Conservation (phyloP, 768 basidiomycete genomes). For the Cystofilobasidium bisporidii region DNA sequence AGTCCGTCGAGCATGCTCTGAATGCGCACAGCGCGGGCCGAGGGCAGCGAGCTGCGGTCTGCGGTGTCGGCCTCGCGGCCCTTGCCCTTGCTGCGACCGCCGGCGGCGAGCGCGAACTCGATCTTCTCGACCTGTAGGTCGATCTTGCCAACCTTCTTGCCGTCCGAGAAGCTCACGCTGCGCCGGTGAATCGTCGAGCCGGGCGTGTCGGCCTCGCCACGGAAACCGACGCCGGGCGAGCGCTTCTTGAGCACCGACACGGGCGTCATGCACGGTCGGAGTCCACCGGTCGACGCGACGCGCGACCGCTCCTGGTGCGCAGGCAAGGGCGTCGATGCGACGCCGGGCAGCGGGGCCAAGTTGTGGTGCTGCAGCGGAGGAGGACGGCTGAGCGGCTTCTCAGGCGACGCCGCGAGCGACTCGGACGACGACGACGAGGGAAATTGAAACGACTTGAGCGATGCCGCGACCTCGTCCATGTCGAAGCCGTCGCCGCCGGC, state of each 20-base stretch:
- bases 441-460: slow-evolving; percentile 28
- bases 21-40: slow-evolving; percentile 68
- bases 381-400: neutral
- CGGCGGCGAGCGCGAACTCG: slow-evolving; percentile 12
- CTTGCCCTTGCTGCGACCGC: slow-evolving; percentile 15
- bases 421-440: slow-evolving; percentile 16
- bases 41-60: slow-evolving; percentile 43
- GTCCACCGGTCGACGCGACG: slow-evolving; percentile 14
- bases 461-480: slow-evolving; percentile 19
- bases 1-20: slow-evolving; percentile 67
- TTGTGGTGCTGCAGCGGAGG: slow-evolving; percentile 14
- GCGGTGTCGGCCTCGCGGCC: slow-evolving; percentile 35
- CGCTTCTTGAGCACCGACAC: slow-evolving; percentile 28
- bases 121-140: slow-evolving; percentile 47
- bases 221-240: slow-evolving; percentile 15
- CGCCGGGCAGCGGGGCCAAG: slow-evolving; percentile 14
- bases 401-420: slow-evolving; percentile 2
- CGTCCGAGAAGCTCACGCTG: slow-evolving; percentile 92
- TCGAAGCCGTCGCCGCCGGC: neutral
- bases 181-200: slow-evolving; percentile 31
- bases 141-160: slow-evolving; percentile 81
- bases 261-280: slow-evolving; percentile 26
- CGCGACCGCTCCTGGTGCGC: neutral
- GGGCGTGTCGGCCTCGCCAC: neutral
- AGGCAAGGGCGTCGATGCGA: slow-evolving; percentile 18